Evolutionary conservation across 305 asterid genomes (phyloP).

Genomic region (Nicotiana rustica): DNA sequence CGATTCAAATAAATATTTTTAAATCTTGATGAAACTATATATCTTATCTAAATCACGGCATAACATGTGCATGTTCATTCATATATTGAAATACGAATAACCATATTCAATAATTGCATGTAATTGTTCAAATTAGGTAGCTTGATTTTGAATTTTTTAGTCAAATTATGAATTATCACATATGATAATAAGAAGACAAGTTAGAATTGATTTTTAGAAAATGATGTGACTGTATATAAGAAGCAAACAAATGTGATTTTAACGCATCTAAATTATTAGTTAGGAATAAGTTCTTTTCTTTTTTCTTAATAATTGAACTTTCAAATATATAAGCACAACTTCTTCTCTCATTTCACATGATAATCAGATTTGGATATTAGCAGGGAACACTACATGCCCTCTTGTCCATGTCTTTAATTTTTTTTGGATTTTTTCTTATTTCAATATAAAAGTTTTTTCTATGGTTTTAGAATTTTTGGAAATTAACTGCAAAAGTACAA

Average conservation of each 20-base stretch:
- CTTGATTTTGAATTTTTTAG: neutral
- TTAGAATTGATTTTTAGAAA: conserved; percentile 9
- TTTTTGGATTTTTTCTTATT: neutral
- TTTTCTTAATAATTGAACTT: neutral
- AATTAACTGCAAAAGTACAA: conserved; percentile 13
- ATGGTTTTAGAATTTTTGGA: neutral
- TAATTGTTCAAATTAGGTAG: neutral
- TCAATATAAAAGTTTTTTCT: neutral
- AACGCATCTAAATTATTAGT: neutral
- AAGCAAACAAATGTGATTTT: neutral
- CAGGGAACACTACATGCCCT: conserved; percentile 44
- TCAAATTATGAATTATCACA: neutral
- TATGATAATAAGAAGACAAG: conserved; percentile 1
- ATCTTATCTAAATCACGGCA: too few relatives aligned
- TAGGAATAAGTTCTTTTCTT: neutral
- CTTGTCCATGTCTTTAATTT: neutral
- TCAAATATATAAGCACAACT: conserved; percentile 43
- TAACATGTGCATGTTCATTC: too few relatives aligned
- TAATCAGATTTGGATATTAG: conserved; percentile 34
- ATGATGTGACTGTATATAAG: neutral
- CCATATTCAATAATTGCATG: too few relatives aligned
- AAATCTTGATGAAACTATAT: too few relatives aligned
- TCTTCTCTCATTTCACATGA: conserved; percentile 44
- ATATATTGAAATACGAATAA: too few relatives aligned
- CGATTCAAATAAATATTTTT: too few relatives aligned